Evolutionary conservation across 148 eudicot species (phyloP), one percentile per base, ranked within the genome.

Genomic region (Pharnaceum exiguum): DNA sequence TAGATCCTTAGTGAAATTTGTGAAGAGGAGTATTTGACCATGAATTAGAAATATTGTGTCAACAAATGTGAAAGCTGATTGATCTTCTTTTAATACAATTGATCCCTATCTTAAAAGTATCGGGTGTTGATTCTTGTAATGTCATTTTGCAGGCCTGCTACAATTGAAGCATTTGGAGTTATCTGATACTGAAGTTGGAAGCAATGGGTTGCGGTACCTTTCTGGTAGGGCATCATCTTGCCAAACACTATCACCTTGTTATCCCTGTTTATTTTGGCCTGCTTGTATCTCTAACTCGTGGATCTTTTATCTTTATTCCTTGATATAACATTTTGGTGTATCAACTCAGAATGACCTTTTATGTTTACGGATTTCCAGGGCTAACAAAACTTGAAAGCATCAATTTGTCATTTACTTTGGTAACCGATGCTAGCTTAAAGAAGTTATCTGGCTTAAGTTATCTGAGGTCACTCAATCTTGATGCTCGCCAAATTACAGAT

Each of bases 111-210:
- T 35, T 11, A n/a, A 29, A 38, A 38, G 6, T 21, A 44, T 7
- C 3, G 43, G 25, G 29, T 13, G 61, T 16, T 21, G 40, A 55
- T 37, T 22, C 22, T 33, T 29, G 16, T 55, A 11, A 67, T 42
- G 43, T 16, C 21, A 47, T 24, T 33, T 53, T 28, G 24, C 67
- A 94, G 99, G 96, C 46, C 84, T 94, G 60, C 60, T 59, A 50
- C 79, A 44, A 46, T 67, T 94, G 78, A 86, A 78, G 70, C 75
- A 62, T 69, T 73, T 94, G 82, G 96, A 82, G 72, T 55, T 94
- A 74, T 94, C 99, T 68, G 99, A 94, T 71, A 94, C 99, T 25
- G 95, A 80, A 66, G 95, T 94, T 64, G 89, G 95, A 61, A 89
- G 83, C 82, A 66, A 54, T 54, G 96, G 96, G 48, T 79, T 94